Base-by-base conservation (phyloP, 768 basidiomycete genomes). In the Gymnopilus dilepis region DNA sequence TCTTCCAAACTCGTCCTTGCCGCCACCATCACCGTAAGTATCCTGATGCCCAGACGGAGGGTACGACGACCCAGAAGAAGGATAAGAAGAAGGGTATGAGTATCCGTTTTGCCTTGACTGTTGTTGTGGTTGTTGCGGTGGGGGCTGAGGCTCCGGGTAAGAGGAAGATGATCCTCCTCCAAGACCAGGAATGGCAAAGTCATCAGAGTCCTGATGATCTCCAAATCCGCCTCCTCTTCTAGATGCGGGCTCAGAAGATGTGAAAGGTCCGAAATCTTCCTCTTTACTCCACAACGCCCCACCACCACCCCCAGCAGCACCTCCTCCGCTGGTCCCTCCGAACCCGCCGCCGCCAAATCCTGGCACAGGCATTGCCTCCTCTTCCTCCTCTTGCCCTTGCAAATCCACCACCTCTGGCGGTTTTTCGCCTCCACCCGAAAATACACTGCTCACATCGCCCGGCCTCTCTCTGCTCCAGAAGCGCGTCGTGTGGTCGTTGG, bases 401-500 rank as follows among this genome's bases (percentile, higher is more conserved):
- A 75, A 74, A 69, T 87, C 89, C 17, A 75, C 78, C 38, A 84
- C 77, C 67, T 89, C 90, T 0, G 91, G 90, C 12, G 93, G 94
- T 75, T 92, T 92, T 78, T 94, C 92, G 15, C 91, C 92, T 6
- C 90, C 91, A 7, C 86, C 89, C 0, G 86, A 86, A 73, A 93
- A 93, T 41, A 88, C 92, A 56, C 84, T 86, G n/a, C 84, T 80
- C 1, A 83, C 81, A 67, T 94, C 92, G n/a, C 93, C 92, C 0
- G 93, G 93, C 3, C 93, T 84, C 71, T 95, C 93, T 68, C 97
- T 86, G 50, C 90, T 89, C 97, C 97, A 99, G 83, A 99, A 99
- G n/a, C 96, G 86, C 6, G 97, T 97, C 5, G 97, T 98, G 78
- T 96, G 94, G 80, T 99, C 97, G 79, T 97, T 99, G n/a, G 92